phyloP scores from a whole-genome alignment of 345 rosid species.

The Carallia brachiata region DNA sequence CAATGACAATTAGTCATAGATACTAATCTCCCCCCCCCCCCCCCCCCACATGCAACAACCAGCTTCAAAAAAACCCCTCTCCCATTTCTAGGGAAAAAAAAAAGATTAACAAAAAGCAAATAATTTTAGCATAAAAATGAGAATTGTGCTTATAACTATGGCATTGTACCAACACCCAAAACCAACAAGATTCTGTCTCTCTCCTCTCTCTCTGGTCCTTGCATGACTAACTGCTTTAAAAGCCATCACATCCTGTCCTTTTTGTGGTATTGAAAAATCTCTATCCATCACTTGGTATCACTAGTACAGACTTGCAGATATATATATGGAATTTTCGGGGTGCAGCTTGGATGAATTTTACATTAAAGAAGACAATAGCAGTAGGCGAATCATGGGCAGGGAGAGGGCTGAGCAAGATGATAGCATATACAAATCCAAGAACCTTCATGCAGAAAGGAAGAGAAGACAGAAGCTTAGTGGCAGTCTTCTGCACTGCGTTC shows the following conservation, averaged over 20 bases:
- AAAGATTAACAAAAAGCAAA: not conserved
- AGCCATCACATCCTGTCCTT: not conserved
- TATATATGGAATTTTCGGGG: constrained; percentile 37
- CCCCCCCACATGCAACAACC: too few species aligned
- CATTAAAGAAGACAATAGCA: constrained; percentile 7
- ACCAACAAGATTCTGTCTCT: constrained; percentile 7
- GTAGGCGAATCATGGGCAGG: constrained; percentile 28
- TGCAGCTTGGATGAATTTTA: constrained; percentile 23
- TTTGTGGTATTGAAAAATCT: not conserved
- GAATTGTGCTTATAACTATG: not conserved
- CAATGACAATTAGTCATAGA: too few species aligned
- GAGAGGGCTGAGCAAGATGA: constrained; percentile 31
- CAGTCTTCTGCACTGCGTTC: constrained; percentile 75
- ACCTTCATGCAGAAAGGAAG: constrained; percentile 75
- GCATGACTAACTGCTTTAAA: constrained; percentile 15
- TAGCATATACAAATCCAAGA: constrained; percentile 52
- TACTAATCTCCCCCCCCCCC: too few species aligned
- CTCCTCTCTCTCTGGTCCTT: not conserved
- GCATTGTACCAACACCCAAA: not conserved
- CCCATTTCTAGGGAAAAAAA: not conserved
- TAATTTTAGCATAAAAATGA: not conserved
- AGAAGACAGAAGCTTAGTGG: constrained; percentile 74
- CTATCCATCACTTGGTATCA: not conserved
- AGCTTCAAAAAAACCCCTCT: too few species aligned
- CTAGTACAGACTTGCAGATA: not conserved